phyloP scores from a whole-genome alignment of 495 filamentous ascomycete genomes.

The Tuber melanosporum region DNA sequence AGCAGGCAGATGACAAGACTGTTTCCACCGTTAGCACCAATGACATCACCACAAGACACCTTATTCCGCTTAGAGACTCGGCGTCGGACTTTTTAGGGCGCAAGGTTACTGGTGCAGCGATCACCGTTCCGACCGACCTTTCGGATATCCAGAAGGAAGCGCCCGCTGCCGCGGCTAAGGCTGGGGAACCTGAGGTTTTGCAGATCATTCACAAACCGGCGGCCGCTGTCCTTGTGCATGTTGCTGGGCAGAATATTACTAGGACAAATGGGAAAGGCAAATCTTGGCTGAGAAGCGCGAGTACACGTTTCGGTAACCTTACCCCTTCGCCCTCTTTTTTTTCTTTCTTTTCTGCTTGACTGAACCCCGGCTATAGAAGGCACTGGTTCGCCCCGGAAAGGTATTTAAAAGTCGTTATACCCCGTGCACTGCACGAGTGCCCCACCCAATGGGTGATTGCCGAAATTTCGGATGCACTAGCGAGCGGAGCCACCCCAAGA shows the following conservation, averaged over 20 bases:
- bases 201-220: constrained; percentile 93
- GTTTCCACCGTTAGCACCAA: constrained; percentile 67
- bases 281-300: too few relatives aligned
- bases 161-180: constrained; percentile 66
- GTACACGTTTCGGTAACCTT: too few relatives aligned
- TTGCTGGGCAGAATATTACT: constrained; percentile 63
- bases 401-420: too few relatives aligned
- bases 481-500: too few relatives aligned
- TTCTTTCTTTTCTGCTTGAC: too few relatives aligned
- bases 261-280: too few relatives aligned
- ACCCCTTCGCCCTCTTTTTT: too few relatives aligned
- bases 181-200: constrained; percentile 77
- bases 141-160: constrained; percentile 75
- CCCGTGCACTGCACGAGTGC: too few relatives aligned
- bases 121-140: constrained; percentile 92
- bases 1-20: constrained; percentile 63
- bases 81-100: constrained; percentile 89
- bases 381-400: too few relatives aligned
- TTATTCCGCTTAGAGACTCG: constrained; percentile 71
- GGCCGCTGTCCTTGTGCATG: constrained; percentile 83
- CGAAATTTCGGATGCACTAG: too few relatives aligned
- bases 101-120: constrained; percentile 82
- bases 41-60: constrained; percentile 80
- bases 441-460: too few relatives aligned
- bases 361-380: too few relatives aligned